Percentiles rank a stretch among this genome's conserved stretches.
phyloP scores from a whole-genome alignment of 2,329 filamentous ascomycete species.

The Grosmannia penicillata region DNA sequence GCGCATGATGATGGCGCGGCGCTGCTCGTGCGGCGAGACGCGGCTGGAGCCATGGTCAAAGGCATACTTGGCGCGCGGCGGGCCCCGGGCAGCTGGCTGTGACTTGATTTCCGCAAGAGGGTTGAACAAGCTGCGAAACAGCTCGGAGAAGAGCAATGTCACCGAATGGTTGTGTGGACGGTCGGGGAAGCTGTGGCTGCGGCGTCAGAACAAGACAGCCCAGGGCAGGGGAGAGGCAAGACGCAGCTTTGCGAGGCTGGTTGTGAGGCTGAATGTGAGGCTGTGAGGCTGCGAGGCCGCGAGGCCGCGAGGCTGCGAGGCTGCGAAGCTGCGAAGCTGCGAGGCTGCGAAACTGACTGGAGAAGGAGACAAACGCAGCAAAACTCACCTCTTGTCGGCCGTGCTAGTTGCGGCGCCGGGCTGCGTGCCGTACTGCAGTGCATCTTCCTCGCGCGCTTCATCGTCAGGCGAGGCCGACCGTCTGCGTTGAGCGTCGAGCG shows the following conservation, averaged over 20 bases:
- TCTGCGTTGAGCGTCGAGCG: not conserved
- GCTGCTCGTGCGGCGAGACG: slow-evolving; percentile 59
- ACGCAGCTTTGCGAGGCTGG: too few relatives aligned
- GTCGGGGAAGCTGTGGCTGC: slow-evolving; percentile 69
- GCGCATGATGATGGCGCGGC: slow-evolving; percentile 65
- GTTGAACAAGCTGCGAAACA: slow-evolving; percentile 69
- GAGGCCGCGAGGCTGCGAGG: too few relatives aligned
- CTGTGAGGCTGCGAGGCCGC: too few relatives aligned
- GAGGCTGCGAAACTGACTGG: too few relatives aligned
- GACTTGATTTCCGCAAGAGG: slow-evolving; percentile 67
- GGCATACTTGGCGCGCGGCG: slow-evolving; percentile 35
- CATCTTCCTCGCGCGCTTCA: slow-evolving; percentile 32
- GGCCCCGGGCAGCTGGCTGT: slow-evolving; percentile 43
- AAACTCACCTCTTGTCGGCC: slow-evolving; percentile 20
- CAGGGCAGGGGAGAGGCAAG: too few relatives aligned
- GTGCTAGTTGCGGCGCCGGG: slow-evolving; percentile 24
- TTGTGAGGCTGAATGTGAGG: too few relatives aligned
- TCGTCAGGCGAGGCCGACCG: slow-evolving; percentile 11
- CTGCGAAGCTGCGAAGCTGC: too few relatives aligned
- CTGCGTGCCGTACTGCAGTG: slow-evolving; percentile 31
- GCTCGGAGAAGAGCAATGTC: slow-evolving; percentile 68
- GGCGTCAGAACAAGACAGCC: too few relatives aligned
- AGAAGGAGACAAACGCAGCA: not conserved
- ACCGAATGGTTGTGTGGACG: slow-evolving; percentile 66
- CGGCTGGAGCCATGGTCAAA: slow-evolving; percentile 42